Conservation (phyloP, 164 flowering plant genomes). For the Houttuynia cordata region DNA sequence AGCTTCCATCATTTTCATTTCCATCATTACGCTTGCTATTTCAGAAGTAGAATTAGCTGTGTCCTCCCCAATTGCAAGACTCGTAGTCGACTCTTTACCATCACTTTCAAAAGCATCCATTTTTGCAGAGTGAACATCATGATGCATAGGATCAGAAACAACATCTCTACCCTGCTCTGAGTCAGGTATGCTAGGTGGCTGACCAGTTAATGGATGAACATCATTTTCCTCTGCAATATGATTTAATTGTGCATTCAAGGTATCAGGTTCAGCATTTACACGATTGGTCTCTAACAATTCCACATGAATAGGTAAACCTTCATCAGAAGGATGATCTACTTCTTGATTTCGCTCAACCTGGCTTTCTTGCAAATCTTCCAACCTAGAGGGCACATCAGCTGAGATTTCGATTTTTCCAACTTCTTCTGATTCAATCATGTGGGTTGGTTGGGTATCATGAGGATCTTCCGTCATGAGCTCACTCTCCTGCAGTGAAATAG, state of each 20-base stretch:
- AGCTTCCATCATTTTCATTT: slow-evolving; percentile 96
- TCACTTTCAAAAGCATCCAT: slow-evolving; percentile 7
- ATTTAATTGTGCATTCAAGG: slow-evolving; percentile 17
- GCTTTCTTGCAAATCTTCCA: slow-evolving; percentile 17
- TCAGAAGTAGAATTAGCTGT: slow-evolving; percentile 29
- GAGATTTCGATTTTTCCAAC: slow-evolving; percentile 6
- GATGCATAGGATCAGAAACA: slow-evolving; percentile 22
- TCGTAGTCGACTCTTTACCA: slow-evolving; percentile 25
- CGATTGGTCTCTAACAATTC: slow-evolving; percentile 17
- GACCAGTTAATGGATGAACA: slow-evolving; percentile 11
- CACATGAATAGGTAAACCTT: slow-evolving; percentile 12
- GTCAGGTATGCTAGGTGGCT: slow-evolving; percentile 10
- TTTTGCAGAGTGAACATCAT: slow-evolving; percentile 26
- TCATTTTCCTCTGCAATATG: slow-evolving; percentile 17
- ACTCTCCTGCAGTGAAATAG: slow-evolving; percentile 11
- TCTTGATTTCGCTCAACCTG: slow-evolving; percentile 15
- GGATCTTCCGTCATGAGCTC: slow-evolving; percentile 20
- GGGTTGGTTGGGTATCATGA: slow-evolving; percentile 21
- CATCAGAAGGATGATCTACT: slow-evolving; percentile 21
- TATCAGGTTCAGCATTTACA: slow-evolving; percentile 16
- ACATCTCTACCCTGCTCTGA: slow-evolving; percentile 15
- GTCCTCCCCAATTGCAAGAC: slow-evolving; percentile 24
- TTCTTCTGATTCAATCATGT: slow-evolving; percentile 15
- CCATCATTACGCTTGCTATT: slow-evolving; percentile 62
- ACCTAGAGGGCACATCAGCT: slow-evolving; percentile 15